phyloP scores from a whole-genome alignment of 2,329 filamentous ascomycete genomes.

The Cordyceps javanica region DNA sequence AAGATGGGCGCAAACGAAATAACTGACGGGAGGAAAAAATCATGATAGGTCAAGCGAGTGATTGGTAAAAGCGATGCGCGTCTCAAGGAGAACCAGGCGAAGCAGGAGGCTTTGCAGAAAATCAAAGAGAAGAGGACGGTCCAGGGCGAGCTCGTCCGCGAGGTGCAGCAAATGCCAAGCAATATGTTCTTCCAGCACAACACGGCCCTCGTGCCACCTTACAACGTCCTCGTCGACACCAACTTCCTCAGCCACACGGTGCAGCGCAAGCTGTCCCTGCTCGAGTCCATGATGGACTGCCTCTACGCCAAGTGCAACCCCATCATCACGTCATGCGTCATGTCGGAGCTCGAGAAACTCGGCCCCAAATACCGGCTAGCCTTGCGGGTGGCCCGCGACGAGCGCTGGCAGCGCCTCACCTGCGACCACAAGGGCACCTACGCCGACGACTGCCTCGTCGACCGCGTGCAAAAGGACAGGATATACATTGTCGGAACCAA shows the following conservation, averaged over 20 bases:
- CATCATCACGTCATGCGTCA: constrained; percentile 71
- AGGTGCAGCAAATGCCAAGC: constrained; percentile 76
- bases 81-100: constrained; percentile 71
- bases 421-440: constrained; percentile 86
- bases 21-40: constrained; percentile 3
- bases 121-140: constrained; percentile 45
- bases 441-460: constrained; percentile 77
- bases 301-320: constrained; percentile 88
- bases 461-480: constrained; percentile 65
- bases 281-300: constrained; percentile 88
- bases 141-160: constrained; percentile 59
- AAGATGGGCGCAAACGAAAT: constrained; percentile 8
- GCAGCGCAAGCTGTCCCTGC: constrained; percentile 79
- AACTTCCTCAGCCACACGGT: constrained; percentile 91
- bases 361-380: constrained; percentile 85
- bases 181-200: constrained; percentile 88
- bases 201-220: constrained; percentile 76
- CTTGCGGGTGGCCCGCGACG: constrained; percentile 78
- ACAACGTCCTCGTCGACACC: constrained; percentile 74
- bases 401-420: constrained; percentile 76
- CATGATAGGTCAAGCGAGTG: constrained; percentile 63
- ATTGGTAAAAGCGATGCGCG: constrained; percentile 76
- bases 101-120: constrained; percentile 40
- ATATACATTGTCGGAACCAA: constrained; percentile 76
- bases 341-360: constrained; percentile 84